phyloP scores from a whole-genome alignment of 2,329 filamentous ascomycete genomes.

The Colletotrichum tofieldiae region DNA sequence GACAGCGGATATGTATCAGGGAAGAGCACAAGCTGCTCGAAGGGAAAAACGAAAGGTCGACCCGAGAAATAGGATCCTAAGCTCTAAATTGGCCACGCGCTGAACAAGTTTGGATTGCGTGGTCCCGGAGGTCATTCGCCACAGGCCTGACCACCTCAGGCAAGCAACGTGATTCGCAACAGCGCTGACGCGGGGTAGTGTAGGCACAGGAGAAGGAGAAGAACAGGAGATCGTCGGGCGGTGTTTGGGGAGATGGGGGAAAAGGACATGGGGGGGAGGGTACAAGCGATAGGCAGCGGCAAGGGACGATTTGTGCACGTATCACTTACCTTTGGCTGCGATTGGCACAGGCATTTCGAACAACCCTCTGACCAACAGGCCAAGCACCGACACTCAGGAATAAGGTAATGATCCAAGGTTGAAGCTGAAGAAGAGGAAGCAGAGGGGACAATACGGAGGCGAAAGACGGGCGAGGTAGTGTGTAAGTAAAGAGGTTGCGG shows the following conservation, averaged over 20 bases:
- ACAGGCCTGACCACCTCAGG: slow-evolving; percentile 43
- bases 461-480: slow-evolving; percentile 1
- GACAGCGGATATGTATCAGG: not conserved
- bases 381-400: not conserved
- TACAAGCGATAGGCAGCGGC: slow-evolving; percentile 35
- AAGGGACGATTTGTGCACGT: slow-evolving; percentile 20
- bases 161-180: slow-evolving; percentile 41
- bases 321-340: slow-evolving; percentile 42
- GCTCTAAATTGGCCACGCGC: slow-evolving; percentile 35
- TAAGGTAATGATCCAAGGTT: slow-evolving; percentile 17
- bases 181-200: slow-evolving; percentile 38
- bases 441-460: slow-evolving; percentile 10
- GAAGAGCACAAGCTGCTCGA: not conserved
- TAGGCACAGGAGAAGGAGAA: slow-evolving; percentile 1
- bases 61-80: slow-evolving; percentile 19
- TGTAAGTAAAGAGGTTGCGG: slow-evolving; percentile 12
- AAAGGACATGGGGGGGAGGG: slow-evolving; percentile 9
- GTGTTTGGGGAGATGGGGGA: slow-evolving; percentile 25
- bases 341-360: slow-evolving; percentile 42
- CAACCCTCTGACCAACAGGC: slow-evolving; percentile 27
- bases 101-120: slow-evolving; percentile 33
- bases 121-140: slow-evolving; percentile 35
- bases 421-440: slow-evolving; percentile 3
- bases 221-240: slow-evolving; percentile 39
- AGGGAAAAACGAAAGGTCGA: not conserved